Evolutionary conservation across 2,329 filamentous ascomycete genomes (phyloP), one percentile per base, ranked within the genome.

Genomic region (Fusarium equiseti): DNA sequence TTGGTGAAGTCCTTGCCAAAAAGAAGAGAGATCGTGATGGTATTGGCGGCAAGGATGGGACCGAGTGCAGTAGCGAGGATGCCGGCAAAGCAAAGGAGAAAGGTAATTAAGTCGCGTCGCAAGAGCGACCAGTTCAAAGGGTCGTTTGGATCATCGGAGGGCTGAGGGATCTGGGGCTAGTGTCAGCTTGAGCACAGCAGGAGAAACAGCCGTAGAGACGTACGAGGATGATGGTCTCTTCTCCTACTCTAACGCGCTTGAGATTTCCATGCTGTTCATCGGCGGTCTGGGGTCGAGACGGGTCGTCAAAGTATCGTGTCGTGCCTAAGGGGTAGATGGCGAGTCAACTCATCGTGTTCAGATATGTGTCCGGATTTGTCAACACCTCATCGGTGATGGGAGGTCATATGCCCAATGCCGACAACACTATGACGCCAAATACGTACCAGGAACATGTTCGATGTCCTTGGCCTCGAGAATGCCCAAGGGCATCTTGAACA

Each of bases 101-200:
- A 84, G 66, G 94, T 91, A 77, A 96, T 94, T 56, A 92, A 74
- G 78, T 98, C 95, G 77, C 94, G 92, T 73, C 88, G 89, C 92
- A 92, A 95, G 66, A 97, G 80, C 24, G 94, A 92, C 95, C 94
- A 98, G 78, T 85, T 86, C 70, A 97, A 84, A 31, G 94, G 95
- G 80, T 98, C 95, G 78, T 97, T 95, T 6, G 93, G 93, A 78
- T 97, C 93, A 79, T 97, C 92, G 68, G 91, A 95, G 4, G 95
- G 95, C 77, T 98, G 95, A 8, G 95, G 95, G 8, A 86, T 82
- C 83, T 86, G 60, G 13, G 31, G 32, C 31, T 45, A 20, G 35
- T 38, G 68, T 76, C 48, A 76, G 65, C 44, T 29, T 45, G 24
- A 50, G 31, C 38, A n/a, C 26, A 32, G 58, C 20, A 43, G n/a